These are phyloP conservation scores for Xylaria polymorpha DNA, from an alignment of 2,329 filamentous ascomycete genomes.

Conservation along the genomic window DNA sequence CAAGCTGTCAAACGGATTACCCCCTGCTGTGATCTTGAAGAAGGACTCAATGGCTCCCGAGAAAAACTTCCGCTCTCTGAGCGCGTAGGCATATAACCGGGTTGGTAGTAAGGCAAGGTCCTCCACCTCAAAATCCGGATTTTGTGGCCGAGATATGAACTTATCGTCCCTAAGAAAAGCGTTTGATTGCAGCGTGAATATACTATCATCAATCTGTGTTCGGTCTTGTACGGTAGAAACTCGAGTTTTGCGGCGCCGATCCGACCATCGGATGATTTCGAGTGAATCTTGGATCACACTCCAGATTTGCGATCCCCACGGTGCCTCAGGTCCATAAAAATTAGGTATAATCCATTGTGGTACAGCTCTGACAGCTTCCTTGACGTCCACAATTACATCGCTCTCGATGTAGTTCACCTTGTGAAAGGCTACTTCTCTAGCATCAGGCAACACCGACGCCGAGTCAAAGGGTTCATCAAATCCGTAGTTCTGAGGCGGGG, in stretches of 20 bases:
- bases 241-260: neutral
- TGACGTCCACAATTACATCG: conserved; percentile 23
- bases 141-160: neutral
- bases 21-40: neutral
- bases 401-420: conserved; percentile 22
- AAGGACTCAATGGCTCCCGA: conserved; percentile 8
- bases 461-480: no score
- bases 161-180: neutral
- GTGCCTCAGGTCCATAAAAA: no score
- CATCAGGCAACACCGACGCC: no score
- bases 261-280: conserved; percentile 19
- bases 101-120: neutral
- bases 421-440: neutral
- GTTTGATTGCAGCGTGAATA: neutral
- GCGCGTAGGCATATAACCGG: conserved; percentile 17
- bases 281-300: conserved; percentile 9
- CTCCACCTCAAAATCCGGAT: neutral
- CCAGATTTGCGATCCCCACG: neutral
- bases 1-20: conserved; percentile 12
- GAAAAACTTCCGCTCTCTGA: conserved; percentile 26
- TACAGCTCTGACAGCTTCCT: conserved; percentile 15
- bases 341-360: no score
- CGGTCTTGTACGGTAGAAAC: conserved; percentile 22
- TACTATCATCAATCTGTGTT: conserved; percentile 3
- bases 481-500: no score